These are phyloP conservation scores for Eimeria necatrix DNA, from an alignment of 169 alveolate genomes.

Conservation along the genomic window DNA sequence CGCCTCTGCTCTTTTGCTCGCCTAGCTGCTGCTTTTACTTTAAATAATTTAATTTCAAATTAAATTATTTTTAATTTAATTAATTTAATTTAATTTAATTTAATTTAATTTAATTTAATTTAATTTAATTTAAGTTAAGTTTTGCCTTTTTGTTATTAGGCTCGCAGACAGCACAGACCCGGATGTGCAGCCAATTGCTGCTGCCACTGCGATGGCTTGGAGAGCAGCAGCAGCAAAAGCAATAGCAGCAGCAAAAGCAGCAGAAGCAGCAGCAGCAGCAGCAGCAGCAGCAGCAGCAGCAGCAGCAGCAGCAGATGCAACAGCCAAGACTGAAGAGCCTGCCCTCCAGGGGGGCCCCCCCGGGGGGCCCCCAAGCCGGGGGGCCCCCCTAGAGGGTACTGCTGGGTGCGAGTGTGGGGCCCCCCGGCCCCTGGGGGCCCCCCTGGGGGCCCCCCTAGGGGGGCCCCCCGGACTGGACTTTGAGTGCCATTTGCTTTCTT, in stretches of 20 bases:
- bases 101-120: too few species aligned
- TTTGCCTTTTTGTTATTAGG: not conserved
- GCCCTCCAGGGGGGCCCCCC: too few species aligned
- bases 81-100: too few species aligned
- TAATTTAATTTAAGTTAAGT: too few species aligned
- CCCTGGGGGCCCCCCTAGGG: not conserved
- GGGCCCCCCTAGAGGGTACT: too few species aligned
- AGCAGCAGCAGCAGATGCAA: too few species aligned
- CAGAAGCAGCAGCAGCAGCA: too few species aligned
- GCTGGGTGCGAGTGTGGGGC: not conserved
- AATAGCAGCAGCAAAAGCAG: too few species aligned
- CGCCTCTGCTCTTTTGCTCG: not conserved
- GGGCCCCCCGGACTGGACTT: not conserved
- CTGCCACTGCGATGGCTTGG: not conserved
- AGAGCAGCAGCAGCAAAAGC: not conserved
- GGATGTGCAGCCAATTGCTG: not conserved
- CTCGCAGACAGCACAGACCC: constrained; percentile 20
- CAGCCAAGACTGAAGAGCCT: too few species aligned
- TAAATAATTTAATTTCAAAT: not conserved
- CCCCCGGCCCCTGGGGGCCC: not conserved
- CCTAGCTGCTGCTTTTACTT: not conserved
- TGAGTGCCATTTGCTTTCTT: not conserved
- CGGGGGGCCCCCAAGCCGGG: too few species aligned
- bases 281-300: too few species aligned
- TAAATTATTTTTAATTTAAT: too few species aligned